Base-by-base conservation (phyloP, 495 filamentous ascomycete species). In the Parachaetomium inaequale region DNA sequence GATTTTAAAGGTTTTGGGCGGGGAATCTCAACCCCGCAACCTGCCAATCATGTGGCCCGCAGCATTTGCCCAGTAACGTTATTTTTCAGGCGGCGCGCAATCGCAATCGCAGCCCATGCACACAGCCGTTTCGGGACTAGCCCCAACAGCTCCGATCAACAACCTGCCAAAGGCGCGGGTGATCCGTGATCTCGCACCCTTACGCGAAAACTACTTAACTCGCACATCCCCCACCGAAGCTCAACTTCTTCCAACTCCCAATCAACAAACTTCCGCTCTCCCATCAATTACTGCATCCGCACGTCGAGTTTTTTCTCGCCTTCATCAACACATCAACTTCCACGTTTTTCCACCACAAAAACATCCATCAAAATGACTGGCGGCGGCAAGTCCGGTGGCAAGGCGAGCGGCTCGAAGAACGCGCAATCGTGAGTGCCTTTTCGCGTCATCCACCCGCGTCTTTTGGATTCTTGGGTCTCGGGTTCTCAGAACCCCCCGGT, bases 371-470 rank as follows among this genome's bases (percentile, higher is more conserved):
- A 92, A 88, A 97, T 97, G 93, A 96, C 93, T 90, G 87, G 86
- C 79, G 91, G 93, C 82, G 91, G 93, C 82, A 97, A 97, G 83
- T 97, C 93, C 75, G 93, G 93, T 80, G 93, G 93, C 87, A 97
- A 97, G 87, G 91, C 92, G 82, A 91, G 88, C 81, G 90, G 91
- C 80, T 87, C 85, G 86, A 97, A 97, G 90, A 94, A 88, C 83
- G 86, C 92, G 65, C 93, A 97, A 86, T 96, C 92, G 92, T 97
- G 81, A 83, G 90, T 87, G 23, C 46, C 28, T 57, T 38, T 52
- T 74, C 61, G 55, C 59, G 34, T 47, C 55, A 58, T 47, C 45
- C 21, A 11, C 40, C 21, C 54, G 46, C n/a, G 50, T 62, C 53
- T 42, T 21, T 55, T 58, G 38, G 32, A 25, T 7, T 40, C 58